Base-by-base conservation (phyloP, 495 filamentous ascomycete species). In the Penicillium ochrochloron region DNA sequence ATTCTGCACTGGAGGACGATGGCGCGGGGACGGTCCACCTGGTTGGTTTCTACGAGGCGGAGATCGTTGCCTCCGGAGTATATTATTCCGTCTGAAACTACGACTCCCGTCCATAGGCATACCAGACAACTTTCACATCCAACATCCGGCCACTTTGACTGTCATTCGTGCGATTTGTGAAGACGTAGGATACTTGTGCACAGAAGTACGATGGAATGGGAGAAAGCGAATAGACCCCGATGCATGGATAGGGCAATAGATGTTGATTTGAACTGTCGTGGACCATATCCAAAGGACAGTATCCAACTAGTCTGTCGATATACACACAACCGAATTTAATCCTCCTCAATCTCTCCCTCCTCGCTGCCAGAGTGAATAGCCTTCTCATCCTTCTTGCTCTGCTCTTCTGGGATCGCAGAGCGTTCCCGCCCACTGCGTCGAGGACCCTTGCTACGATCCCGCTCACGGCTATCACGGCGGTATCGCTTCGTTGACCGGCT, bases 331-430 rank as follows among this genome's bases (percentile, higher is more conserved):
- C 50, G 31, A 33, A 42, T 48, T 23, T 83, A 92, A 66, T 96
- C 93, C 79, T 97, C 95, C 73, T 97, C 95, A 67, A 99, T 97
- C 80, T 99, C 95, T 29, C 95, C 95, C 77, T 99, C 95, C 77
- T 99, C 95, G 69, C 95, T 98, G 37, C 96, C 95, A 42, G 89
- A 91, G 70, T 90, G 88, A 23, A 92, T 85, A 2, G 85, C 84
- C 63, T 85, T 82, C 61, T 94, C 90, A 63, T 92, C 85, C 67
- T 88, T 85, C 31, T 79, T 79, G 25, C 78, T 78, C 25, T 80
- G 70, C 33, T 79, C 66, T 41, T 67, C 69, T n/a, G 71, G 66
- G 48, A 78, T 75, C 48, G 77, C 70, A 51, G 79, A 78, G 55
- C 79, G 86, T 73, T 83, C 84, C 60, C 84, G 88, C 67, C 90